Evolutionary conservation across 345 rosid genomes (phyloP).

Genomic region (Heritiera fomes): DNA sequence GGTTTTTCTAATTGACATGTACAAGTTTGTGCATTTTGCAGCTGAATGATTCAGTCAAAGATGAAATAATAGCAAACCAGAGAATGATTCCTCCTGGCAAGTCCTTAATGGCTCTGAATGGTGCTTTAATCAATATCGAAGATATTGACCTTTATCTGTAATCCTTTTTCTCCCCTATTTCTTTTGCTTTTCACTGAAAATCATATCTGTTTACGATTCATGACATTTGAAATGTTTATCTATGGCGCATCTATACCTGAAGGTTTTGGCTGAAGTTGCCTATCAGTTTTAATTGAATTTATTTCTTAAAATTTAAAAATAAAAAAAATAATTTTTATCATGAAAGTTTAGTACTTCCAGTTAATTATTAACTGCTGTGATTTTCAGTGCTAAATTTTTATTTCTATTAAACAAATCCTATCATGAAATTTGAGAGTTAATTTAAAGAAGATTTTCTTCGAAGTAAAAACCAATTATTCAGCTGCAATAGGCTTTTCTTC

Average conservation of each 20-base stretch:
- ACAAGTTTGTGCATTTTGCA: conserved; percentile 38
- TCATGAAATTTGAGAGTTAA: neutral
- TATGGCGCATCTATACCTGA: conserved; percentile 12
- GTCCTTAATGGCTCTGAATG: conserved; percentile 94
- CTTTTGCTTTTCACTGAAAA: conserved; percentile 18
- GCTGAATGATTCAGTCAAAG: conserved; percentile 90
- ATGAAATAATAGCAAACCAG: conserved; percentile 90
- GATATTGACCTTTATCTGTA: conserved; percentile 95
- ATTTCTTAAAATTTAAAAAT: neutral
- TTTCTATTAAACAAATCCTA: neutral
- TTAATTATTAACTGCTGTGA: neutral
- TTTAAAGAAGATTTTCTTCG: neutral
- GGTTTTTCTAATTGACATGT: conserved; percentile 13
- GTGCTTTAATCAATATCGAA: conserved; percentile 92
- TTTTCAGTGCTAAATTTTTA: neutral
- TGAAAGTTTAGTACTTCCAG: neutral
- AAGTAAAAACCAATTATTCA: neutral
- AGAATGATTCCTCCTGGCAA: conserved; percentile 96
- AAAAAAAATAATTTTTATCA: neutral
- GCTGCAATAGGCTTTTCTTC: neutral
- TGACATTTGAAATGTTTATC: neutral
- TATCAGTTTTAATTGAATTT: neutral
- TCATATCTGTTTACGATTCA: conserved; percentile 10
- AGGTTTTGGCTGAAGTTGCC: neutral
- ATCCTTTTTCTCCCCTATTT: conserved; percentile 33